Conservation (phyloP, 2,329 filamentous ascomycete species). For the Apiospora rasikravindrae region DNA sequence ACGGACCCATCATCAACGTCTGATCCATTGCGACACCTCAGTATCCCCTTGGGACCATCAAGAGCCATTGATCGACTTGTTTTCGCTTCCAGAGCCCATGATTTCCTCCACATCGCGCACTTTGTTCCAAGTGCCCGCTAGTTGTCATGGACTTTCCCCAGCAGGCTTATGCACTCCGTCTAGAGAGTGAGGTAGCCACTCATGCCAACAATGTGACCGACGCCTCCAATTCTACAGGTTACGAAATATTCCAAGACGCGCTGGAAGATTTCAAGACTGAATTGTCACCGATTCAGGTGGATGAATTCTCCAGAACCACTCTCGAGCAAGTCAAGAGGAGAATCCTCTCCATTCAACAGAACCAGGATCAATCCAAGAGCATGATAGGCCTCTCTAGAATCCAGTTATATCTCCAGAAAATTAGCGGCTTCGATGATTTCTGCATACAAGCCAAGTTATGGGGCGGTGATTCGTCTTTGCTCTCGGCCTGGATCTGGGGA, state of each 20-base stretch:
- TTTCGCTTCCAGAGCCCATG: no score
- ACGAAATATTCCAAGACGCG: background rate
- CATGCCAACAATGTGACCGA: no score
- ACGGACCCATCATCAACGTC: no score
- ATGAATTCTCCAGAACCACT: background rate
- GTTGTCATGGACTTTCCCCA: no score
- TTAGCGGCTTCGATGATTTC: background rate
- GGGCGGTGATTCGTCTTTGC: background rate
- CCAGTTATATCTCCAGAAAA: background rate
- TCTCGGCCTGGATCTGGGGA: constrained; percentile 3
- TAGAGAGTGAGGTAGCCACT: no score
- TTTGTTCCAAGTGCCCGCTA: no score
- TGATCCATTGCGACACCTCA: no score
- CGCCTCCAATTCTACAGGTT: no score
- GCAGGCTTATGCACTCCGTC: no score
- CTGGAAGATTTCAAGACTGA: background rate
- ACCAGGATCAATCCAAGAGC: background rate
- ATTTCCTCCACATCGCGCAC: no score
- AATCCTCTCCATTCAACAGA: background rate
- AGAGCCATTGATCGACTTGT: no score
- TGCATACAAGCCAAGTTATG: background rate
- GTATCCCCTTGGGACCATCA: no score
- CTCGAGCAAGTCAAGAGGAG: background rate
- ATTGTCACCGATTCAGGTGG: background rate
- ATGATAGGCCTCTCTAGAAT: background rate